phyloP scores from a whole-genome alignment of 2,329 filamentous ascomycete species.

The Tricladium varicosporioides region DNA sequence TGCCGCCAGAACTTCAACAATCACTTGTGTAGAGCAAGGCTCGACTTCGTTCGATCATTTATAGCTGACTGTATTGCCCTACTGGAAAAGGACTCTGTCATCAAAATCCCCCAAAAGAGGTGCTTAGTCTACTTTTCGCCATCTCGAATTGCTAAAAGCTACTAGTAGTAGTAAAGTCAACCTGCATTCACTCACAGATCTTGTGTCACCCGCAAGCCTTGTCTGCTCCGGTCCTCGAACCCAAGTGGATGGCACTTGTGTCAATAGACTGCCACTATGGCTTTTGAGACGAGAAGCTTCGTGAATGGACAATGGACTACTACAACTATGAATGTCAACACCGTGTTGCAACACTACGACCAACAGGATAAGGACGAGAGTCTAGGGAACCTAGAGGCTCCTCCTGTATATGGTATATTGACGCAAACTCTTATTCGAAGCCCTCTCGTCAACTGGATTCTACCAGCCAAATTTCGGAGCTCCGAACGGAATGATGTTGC shows the following conservation, averaged over 20 bases:
- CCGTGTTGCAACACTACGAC: conserved; percentile 39
- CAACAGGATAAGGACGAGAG: conserved; percentile 33
- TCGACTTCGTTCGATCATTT: background rate
- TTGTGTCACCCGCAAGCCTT: conserved; percentile 1
- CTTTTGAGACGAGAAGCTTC: conserved; percentile 31
- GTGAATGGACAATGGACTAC: conserved; percentile 37
- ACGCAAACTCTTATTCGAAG: conserved; percentile 77
- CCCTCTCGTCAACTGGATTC: conserved; percentile 70
- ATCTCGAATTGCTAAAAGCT: background rate
- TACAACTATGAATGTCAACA: conserved; percentile 39
- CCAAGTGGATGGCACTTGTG: conserved; percentile 6
- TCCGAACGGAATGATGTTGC: conserved; percentile 75
- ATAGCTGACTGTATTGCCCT: background rate
- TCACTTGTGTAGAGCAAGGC: too few relatives aligned
- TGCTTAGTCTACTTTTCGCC: too few relatives aligned
- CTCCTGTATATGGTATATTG: conserved; percentile 67
- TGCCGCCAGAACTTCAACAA: background rate
- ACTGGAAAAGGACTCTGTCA: too few relatives aligned
- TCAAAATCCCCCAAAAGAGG: too few relatives aligned
- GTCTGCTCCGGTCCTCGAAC: background rate
- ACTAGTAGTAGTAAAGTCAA: background rate
- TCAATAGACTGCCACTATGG: conserved; percentile 23
- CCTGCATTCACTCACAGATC: background rate
- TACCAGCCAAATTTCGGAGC: conserved; percentile 76
- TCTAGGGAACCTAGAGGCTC: conserved; percentile 33